Evolutionary conservation across 2,329 filamentous ascomycete genomes (phyloP), one percentile per base, ranked within the genome.

Genomic region (Fusarium sp.): DNA sequence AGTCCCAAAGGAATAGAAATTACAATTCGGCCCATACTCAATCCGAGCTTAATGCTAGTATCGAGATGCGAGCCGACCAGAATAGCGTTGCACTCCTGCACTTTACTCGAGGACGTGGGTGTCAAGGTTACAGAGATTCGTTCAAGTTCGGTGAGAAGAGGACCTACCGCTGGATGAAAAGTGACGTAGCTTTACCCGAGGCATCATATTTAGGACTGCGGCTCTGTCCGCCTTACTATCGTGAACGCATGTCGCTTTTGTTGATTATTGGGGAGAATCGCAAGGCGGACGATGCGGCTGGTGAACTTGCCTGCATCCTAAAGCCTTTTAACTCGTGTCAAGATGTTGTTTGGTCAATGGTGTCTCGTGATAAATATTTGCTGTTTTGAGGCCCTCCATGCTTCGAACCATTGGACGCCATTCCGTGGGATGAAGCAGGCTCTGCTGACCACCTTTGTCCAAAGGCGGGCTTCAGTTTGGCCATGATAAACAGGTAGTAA

Each of bases 401-500:
- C 2, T 6, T 10, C 22, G 15, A 14, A 11, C 8, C 5, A 42
- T 29, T 52, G 18, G 50, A 9, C 32, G 32, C 50, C 32, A 52
- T 20, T 6, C 7, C 12, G 49, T 40, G 18, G 32, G 24, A 27
- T 52, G 24, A 3, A 42, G 32, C 32, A 52, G 50, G 50, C 50
- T 52, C 24, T 16, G 50, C 50, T 52, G 50, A 52, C 50, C 50
- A 52, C 50, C 50, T 18, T 42, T 25, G 9, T 8, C 4, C 3
- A 7, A 5, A 40, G 6, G 7, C n/a, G 2, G 14, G 20, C 2
- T 42, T 24, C 24, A 15, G 2, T 5, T 11, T 8, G 7, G 18
- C 6, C n/a, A 25, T n/a, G 9, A 8, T 11, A 2, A 9, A 11
- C 2, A 15, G 24, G 25, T 25, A 25, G 25, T 25, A 25, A 25